Base-by-base conservation (phyloP, 768 basidiomycete genomes). In the Kwoniella newhampshirensis region DNA sequence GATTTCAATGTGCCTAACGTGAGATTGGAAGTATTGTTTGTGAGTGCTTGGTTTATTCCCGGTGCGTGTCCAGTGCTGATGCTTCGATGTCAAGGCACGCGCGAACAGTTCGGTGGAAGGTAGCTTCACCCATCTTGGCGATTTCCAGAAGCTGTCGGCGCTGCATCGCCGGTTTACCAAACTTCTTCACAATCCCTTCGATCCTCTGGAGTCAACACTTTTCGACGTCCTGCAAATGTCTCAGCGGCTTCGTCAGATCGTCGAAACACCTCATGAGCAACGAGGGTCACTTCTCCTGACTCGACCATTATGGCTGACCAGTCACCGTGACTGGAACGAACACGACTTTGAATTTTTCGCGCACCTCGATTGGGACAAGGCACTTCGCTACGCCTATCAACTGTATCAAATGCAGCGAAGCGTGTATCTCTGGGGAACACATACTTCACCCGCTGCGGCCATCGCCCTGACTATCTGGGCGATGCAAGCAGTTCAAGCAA, bases 401-500 rank as follows among this genome's bases (percentile, higher is more conserved):
- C 51, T 70, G 1, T 67, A 59, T 37, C 60, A 58, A 4, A 57
- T 66, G 17, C 55, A 55, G 28, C 56, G 67, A 54, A 60, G 60
- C 25, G 52, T 62, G 28, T 27, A 27, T 4, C 30, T 70, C 5
- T 67, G 62, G 62, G 39, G 26, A 1, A 30, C 17, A 21, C 20
- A 40, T 20, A 26, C n/a, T 5, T 32, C 54, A 11, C 41, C 51
- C 9, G 11, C 18, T 9, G 15, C 50, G 17, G 59, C 50, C 28
- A 51, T 64, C 23, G 62, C 64, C 7, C 30, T 70, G 4, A 36
- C 41, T 4, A 20, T 60, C 4, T 49, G 42, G 39, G 54, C 68
- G 3, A 45, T 59, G 0, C 30, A 54, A 30, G 57, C 56, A 13
- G 36, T 47, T 9, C 41, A 35, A n/a, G 56, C 51, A 15, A 20